These are phyloP conservation scores for Backusella liffmaniae DNA, from an alignment of 192 early-diverging fungal species.

Conservation along the genomic window DNA sequence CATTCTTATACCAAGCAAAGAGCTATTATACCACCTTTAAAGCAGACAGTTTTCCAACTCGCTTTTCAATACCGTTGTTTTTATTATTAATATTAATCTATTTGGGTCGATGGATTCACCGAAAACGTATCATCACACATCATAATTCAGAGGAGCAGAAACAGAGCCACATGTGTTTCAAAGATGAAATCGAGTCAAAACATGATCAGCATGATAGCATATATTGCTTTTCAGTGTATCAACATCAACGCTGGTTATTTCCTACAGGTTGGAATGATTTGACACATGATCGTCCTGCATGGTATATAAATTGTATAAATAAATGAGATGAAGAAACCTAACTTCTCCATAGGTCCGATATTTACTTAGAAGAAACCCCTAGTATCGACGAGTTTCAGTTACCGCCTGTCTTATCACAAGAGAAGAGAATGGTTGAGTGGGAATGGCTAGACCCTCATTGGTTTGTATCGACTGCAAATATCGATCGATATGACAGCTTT, in stretches of 20 bases:
- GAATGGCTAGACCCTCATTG: not conserved
- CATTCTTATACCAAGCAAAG: not conserved
- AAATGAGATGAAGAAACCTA: not conserved
- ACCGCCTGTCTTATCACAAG: not conserved
- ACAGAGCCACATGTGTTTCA: not conserved
- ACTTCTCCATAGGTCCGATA: not conserved
- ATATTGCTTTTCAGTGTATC: not conserved
- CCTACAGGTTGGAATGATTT: constrained; percentile 7
- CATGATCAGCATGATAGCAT: not conserved
- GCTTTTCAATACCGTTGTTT: not conserved
- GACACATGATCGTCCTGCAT: constrained; percentile 8
- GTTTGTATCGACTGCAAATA: not conserved
- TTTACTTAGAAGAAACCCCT: not conserved
- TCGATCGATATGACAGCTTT: not conserved
- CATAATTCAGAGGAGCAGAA: not conserved
- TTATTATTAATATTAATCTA: not conserved
- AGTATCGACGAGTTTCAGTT: not conserved
- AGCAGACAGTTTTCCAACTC: not conserved
- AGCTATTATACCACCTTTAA: not conserved
- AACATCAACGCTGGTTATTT: not conserved
- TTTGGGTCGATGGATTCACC: not conserved
- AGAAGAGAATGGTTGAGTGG: not conserved
- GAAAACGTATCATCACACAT: not conserved
- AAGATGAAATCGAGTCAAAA: not conserved
- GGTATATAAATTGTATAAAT: not conserved